A percentile compares a stretch with the other conserved stretches of the same genome.
phyloP scores from a whole-genome alignment of 2,329 filamentous ascomycete genomes.

The Colletotrichum australisinense region DNA sequence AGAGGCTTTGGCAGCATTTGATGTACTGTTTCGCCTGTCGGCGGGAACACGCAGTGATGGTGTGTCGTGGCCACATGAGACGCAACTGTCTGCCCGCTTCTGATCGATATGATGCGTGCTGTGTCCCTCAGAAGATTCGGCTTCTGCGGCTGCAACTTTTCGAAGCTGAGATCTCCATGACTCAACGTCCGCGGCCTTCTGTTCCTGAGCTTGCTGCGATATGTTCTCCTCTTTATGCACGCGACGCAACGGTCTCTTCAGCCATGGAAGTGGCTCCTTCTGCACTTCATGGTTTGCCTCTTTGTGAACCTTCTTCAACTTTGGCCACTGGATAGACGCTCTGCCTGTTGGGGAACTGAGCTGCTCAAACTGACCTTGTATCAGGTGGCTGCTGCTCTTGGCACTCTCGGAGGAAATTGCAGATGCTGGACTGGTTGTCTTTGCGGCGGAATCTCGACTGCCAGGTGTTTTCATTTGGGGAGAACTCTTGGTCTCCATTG shows the following conservation, averaged over 20 bases:
- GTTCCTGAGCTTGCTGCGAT: not conserved
- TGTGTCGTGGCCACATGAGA: conserved; percentile 1
- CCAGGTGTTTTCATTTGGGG: not conserved
- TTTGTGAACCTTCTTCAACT: conserved; percentile 26
- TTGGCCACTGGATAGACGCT: conserved; percentile 22
- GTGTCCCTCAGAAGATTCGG: not conserved
- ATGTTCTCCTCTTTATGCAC: conserved; percentile 32
- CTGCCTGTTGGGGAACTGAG: not conserved
- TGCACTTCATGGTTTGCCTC: not conserved
- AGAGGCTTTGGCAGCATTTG: not conserved
- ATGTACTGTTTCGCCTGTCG: not conserved
- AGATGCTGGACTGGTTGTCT: not conserved
- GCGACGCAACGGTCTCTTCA: conserved; percentile 21
- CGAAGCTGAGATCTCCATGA: conserved; percentile 28
- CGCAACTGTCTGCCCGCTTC: conserved; percentile 13
- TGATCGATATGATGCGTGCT: not conserved
- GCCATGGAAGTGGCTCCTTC: conserved; percentile 21
- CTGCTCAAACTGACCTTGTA: not conserved
- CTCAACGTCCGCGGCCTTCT: conserved; percentile 8
- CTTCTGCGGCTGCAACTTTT: not conserved
- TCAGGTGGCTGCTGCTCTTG: not conserved
- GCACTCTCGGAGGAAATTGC: not conserved
- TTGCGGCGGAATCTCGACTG: not conserved
- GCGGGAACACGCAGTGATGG: not conserved
- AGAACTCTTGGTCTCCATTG: conserved; percentile 9